Percentiles rank a stretch among this genome's conserved stretches.
phyloP scores from a whole-genome alignment of 495 filamentous ascomycete species.

The Parachaetomium inaequale region DNA sequence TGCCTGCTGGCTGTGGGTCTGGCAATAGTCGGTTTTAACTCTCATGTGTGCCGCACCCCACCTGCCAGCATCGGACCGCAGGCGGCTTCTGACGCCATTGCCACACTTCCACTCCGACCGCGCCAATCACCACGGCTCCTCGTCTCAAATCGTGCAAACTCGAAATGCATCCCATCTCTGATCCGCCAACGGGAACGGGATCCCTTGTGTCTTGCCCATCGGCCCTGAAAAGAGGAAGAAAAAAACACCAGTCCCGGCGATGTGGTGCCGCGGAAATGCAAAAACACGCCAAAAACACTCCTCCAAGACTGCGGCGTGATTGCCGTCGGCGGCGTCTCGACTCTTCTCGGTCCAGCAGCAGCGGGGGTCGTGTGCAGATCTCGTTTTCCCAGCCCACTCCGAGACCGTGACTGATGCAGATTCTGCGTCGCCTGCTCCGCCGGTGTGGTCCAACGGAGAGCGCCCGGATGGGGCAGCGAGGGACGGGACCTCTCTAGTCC shows the following conservation, averaged over 20 bases:
- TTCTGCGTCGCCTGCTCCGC: background rate
- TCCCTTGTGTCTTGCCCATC: background rate
- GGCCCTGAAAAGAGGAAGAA: background rate
- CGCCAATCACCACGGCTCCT: background rate
- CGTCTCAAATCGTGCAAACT: background rate
- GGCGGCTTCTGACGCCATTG: background rate
- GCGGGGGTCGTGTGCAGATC: slow-evolving; percentile 1
- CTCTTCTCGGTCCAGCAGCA: background rate
- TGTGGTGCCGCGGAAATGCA: background rate
- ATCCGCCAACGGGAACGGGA: background rate
- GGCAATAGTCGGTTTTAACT: slow-evolving; percentile 18
- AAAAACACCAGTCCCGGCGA: background rate
- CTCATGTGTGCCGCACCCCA: background rate
- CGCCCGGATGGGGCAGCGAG: too few species aligned
- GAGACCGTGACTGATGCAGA: background rate
- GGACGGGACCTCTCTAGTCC: background rate
- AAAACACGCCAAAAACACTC: background rate
- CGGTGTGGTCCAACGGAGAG: background rate
- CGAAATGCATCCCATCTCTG: background rate
- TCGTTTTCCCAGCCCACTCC: background rate
- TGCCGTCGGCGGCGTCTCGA: background rate
- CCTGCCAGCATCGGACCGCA: background rate
- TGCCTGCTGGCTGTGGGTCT: background rate
- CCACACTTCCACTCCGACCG: background rate
- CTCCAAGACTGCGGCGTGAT: background rate